Evolutionary conservation across 1,139 yeast genomes (phyloP), one percentile per base, ranked within the genome.

Genomic region (Trichomonascaceae sp.): DNA sequence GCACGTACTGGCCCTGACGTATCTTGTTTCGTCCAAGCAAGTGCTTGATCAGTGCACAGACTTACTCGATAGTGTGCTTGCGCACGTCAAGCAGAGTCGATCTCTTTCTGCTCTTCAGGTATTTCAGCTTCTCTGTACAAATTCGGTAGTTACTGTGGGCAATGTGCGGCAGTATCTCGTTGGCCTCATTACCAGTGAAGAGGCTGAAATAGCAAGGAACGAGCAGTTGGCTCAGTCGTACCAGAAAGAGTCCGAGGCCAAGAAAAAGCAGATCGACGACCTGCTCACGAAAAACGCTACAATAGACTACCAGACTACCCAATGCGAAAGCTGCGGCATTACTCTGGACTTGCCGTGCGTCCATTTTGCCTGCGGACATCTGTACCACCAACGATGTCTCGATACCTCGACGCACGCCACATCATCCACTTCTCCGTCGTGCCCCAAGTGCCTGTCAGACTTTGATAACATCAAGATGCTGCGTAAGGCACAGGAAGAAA

Each of bases 341-440:
- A 66, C 72, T 17, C 59, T 89, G 22, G 93, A 84, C 39, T 66
- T 77, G 35, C 97, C 97, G 0, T 69, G 78, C 5, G 70, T 81
- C 1, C 93, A 82, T 48, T 92, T 87, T 61, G 73, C 76, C 41
- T 89, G 98, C 59, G 70, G 70, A 35, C 98, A 89, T 49, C 75
- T 93, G 3, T 85, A 73, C 50, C 98, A 89, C 52, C 84, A 79
- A 45, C 64, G 81, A 34, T 92, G 98, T 49, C 56, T 89, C 16
- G 41, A 38, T 5, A 30, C 27, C 9, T 6, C 16, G 9, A 34
- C 40, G 4, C 32, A 31, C 15, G 40, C 36, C 13, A 40, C 39
- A 6, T 47, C 48, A 16, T 47, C 48, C 22, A 48, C 46, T 4
- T 50, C 48, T 23, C 53, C 55, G 25, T 62, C 59, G 36, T 85